Base-by-base conservation (phyloP, 192 early-diverging fungal species). In the Backusella psychrophila region DNA sequence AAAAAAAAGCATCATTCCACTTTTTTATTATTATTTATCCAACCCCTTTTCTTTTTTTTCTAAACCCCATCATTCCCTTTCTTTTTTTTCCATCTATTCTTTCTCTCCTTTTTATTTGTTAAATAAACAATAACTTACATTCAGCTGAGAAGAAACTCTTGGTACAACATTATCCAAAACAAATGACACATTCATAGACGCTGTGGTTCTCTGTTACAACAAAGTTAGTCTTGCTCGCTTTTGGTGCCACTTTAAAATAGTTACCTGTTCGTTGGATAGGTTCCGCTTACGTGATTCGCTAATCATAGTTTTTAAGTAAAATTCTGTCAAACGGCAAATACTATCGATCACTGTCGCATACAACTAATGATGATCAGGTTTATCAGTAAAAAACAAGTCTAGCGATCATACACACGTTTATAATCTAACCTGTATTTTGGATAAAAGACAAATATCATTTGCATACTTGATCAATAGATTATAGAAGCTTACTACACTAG, bases 401-500 rank as follows among this genome's bases (percentile, higher is more conserved):
- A 31, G 3, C 29, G n/a, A 33, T 42, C 33, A 19, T 46, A 31
- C 17, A 12, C 63, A 23, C 38, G 5, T 21, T 42, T 66, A 15
- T 84, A n/a, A 49, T 49, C 46, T 49, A n/a, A 93, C 92, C 74
- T 89, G 80, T 44, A 93, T 81, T 15, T 89, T 90, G 74, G 92
- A 88, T 29, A 95, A 75, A 49, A 94, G 73, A 19, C 91, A 88
- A 65, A 93, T 85, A 63, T 95, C 92, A 66, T 88, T 85, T 4
- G 90, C 90, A 87, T 92, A 95, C 56, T 90, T 85, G 66, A 93
- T 81, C 79, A 95, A 79, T 1, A 93, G 73, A 15, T 87, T 87
- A 71, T 91, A 93, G 23, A 95, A 90, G 44, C 89, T 84, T 26
- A 90, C 83, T 34, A 91, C 92, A 74, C 92, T 92, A 19, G 87